Evolutionary conservation across 805 yeast genomes (phyloP).

Genomic region (Candida nanaspora): DNA sequence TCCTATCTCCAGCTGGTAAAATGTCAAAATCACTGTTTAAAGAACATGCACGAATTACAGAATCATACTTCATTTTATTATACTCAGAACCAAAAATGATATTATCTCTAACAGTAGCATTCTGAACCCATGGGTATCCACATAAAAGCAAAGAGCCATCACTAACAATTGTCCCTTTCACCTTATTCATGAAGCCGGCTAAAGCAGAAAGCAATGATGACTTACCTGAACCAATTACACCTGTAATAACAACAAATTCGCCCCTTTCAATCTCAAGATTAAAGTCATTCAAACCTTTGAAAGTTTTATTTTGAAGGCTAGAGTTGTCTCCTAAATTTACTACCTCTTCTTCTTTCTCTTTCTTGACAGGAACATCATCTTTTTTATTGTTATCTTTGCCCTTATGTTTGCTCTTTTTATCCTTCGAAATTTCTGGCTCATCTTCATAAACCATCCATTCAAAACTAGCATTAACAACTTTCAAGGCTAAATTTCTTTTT

Average conservation of each 20-base stretch:
- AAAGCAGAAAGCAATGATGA: conserved; percentile 64
- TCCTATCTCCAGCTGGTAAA: conserved; percentile 67
- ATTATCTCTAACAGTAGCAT: conserved; percentile 69
- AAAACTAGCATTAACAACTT: conserved; percentile 49
- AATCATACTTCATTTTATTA: conserved; percentile 41
- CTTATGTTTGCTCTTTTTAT: conserved; percentile 21
- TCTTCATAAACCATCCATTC: conserved; percentile 57
- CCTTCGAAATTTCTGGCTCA: conserved; percentile 20
- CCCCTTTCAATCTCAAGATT: conserved; percentile 46
- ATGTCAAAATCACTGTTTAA: conserved; percentile 57
- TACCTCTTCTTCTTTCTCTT: conserved; percentile 22
- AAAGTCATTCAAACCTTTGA: conserved; percentile 43
- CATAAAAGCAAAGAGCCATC: conserved; percentile 46
- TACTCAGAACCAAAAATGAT: conserved; percentile 54
- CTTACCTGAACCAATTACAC: conserved; percentile 77
- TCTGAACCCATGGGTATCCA: conserved; percentile 71
- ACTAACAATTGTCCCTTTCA: conserved; percentile 42
- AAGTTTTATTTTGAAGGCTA: conserved; percentile 11
- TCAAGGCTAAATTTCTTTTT: conserved; percentile 35
- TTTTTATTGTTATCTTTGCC: conserved; percentile 19
- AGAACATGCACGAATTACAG: conserved; percentile 60
- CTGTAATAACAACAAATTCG: conserved; percentile 68
- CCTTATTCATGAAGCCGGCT: conserved; percentile 58
- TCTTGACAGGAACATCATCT: conserved; percentile 19
- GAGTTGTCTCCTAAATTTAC: conserved; percentile 12